These are phyloP conservation scores for Ormosia emarginata DNA, from an alignment of 306 rosid genomes.

Conservation along the genomic window DNA sequence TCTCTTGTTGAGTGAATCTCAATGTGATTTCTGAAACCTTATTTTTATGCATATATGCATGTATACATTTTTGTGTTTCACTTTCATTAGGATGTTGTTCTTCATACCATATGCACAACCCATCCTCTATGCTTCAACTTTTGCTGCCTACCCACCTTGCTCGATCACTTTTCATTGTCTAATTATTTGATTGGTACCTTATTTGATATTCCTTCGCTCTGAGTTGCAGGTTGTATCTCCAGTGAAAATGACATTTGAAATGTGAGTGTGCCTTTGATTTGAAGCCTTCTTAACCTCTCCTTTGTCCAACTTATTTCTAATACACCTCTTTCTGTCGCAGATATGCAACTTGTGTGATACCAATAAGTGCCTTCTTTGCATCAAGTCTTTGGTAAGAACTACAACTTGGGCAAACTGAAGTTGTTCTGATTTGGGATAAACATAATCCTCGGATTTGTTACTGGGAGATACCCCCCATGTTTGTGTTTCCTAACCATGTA, in stretches of 20 bases:
- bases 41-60: not conserved
- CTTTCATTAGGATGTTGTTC: not conserved
- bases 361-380: conserved; percentile 87
- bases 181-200: not conserved
- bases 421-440: not conserved
- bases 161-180: not conserved
- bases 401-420: not conserved
- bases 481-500: not conserved
- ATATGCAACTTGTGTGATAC: conserved; percentile 80
- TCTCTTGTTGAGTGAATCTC: not conserved
- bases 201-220: conserved; percentile 16
- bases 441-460: not conserved
- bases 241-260: conserved; percentile 83
- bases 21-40: not conserved
- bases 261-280: conserved; percentile 48
- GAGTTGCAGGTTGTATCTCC: conserved; percentile 77
- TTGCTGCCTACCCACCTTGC: not conserved
- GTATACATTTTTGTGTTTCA: not conserved
- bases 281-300: not conserved
- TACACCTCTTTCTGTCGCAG: conserved; percentile 29
- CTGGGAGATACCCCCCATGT: not conserved
- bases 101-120: not conserved
- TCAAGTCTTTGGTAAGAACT: conserved; percentile 65
- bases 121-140: not conserved
- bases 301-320: not conserved